phyloP scores from a whole-genome alignment of 202 grass and related monocot genomes.

The Elaeis oleifera region DNA sequence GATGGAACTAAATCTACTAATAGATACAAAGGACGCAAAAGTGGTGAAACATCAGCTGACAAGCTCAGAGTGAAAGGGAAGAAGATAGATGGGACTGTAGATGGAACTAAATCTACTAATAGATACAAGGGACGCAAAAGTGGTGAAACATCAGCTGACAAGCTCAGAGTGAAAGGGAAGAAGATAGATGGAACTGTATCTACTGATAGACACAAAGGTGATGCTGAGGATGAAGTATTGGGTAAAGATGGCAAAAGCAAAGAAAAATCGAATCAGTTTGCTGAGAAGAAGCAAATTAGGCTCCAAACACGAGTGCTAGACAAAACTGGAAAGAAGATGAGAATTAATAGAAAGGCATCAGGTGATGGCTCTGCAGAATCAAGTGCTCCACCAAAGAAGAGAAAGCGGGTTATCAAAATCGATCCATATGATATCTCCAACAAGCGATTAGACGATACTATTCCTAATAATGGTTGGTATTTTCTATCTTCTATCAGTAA shows the following conservation, averaged over 20 bases:
- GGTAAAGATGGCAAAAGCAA: conserved; percentile 19
- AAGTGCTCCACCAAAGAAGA: conserved; percentile 45
- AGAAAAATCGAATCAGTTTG: conserved; percentile 24
- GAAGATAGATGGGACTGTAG: conserved; percentile 7
- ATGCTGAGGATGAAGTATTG: conserved; percentile 9
- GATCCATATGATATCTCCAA: conserved; percentile 79
- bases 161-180: conserved; percentile 15
- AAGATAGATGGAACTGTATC: conserved; percentile 6
- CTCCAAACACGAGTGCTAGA: conserved; percentile 50
- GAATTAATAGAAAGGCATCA: conserved; percentile 46
- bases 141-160: neutral
- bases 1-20: conserved; percentile 2
- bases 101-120: conserved; percentile 1
- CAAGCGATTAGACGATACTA: conserved; percentile 79
- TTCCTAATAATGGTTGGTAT: conserved; percentile 33
- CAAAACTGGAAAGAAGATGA: conserved; percentile 67
- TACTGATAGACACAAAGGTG: conserved; percentile 4
- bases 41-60: neutral
- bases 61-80: conserved; percentile 16
- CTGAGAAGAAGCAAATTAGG: conserved; percentile 34
- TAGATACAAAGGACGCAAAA: conserved; percentile 1
- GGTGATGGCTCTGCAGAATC: conserved; percentile 35
- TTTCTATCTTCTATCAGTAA: conserved; percentile 5
- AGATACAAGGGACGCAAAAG: conserved; percentile 1
- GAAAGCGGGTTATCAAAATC: conserved; percentile 66